Evolutionary conservation across 129 eudicot genomes (phyloP), one percentile per base, ranked within the genome.

Genomic region (Cynara cardunculus): DNA sequence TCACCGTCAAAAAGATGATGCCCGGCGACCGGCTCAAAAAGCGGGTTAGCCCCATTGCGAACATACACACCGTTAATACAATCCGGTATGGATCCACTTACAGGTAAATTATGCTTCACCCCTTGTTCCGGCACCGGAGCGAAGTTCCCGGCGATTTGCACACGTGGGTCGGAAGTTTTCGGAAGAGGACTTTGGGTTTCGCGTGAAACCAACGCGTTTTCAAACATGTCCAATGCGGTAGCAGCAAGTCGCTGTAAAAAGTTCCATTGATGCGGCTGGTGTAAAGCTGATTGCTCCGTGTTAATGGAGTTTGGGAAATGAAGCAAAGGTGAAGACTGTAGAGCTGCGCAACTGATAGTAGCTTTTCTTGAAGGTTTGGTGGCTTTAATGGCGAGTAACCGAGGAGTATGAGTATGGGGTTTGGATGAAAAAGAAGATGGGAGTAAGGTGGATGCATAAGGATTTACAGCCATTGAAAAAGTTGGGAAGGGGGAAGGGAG

Each of bases 1-100:
- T 89, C 92, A 28, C 92, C 92, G 75, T 89, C 92, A 25, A 89
- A 89, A 16, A 89, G 72, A 49, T 89, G 92, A 44, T 89, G 92
- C 0, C 92, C 92, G 26, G 90, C 85, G 1, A 80, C 75, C 2
- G 92, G 92, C 74, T 89, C 88, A 28, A 78, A 80, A 7, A 86
- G 77, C 10, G 92, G 92, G 84, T 89, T 89, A 2, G 92, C 92
- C 7, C 92, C 92, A 44, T 89, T 89, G 3, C 92, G 81, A 22
- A 89, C 83, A 24, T 89, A 89, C 1, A 89, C 90, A 0, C 92
- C 92, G 53, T 73, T 46, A 13, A 89, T 53, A 68, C 87, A 82
- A 1, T 76, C 82, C 3, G 92, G 90, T 9, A 89, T 80, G 0
- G 75, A 56, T 0, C 92, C 92, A 0, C 8, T 72, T 0, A 89